Evolutionary conservation across 371 early-diverging fungal genomes (phyloP).

Genomic region (Rhizopus microsporus): DNA sequence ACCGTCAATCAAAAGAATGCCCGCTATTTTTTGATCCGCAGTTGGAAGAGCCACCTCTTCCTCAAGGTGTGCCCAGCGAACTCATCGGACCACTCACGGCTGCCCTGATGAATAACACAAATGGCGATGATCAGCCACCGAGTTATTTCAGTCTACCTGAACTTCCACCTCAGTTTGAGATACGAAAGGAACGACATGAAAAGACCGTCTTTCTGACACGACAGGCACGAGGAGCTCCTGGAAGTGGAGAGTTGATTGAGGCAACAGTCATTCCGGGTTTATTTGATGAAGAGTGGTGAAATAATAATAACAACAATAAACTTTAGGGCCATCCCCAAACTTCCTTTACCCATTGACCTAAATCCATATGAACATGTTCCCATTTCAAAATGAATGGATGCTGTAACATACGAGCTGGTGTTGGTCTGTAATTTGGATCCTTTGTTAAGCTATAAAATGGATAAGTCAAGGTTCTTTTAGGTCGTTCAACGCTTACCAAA

Average conservation of each 20-base stretch:
- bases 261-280: conserved; percentile 33
- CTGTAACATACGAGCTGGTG: conserved; percentile 72
- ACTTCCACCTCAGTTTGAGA: conserved; percentile 33
- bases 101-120: conserved; percentile 18
- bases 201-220: conserved; percentile 25
- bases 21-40: conserved; percentile 37
- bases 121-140: conserved; percentile 26
- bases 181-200: conserved; percentile 34
- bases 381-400: conserved; percentile 65
- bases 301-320: conserved; percentile 2
- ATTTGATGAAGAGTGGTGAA: conserved; percentile 41
- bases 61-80: conserved; percentile 26
- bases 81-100: conserved; percentile 27
- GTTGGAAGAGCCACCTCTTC: conserved; percentile 34
- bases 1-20: conserved; percentile 24
- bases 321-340: conserved; percentile 54
- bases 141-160: conserved; percentile 38
- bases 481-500: not conserved
- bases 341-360: conserved; percentile 55
- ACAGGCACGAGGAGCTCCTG: conserved; percentile 21
- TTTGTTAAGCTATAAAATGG: conserved; percentile 67
- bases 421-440: conserved; percentile 74
- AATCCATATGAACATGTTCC: conserved; percentile 50
- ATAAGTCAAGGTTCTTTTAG: not conserved
- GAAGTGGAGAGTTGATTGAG: conserved; percentile 24